A percentile compares a stretch with the other conserved stretches of the same genome.
These are phyloP conservation scores for Plasmopara halstedii DNA, from an alignment of 352 stramenopile genomes.

Conservation along the genomic window DNA sequence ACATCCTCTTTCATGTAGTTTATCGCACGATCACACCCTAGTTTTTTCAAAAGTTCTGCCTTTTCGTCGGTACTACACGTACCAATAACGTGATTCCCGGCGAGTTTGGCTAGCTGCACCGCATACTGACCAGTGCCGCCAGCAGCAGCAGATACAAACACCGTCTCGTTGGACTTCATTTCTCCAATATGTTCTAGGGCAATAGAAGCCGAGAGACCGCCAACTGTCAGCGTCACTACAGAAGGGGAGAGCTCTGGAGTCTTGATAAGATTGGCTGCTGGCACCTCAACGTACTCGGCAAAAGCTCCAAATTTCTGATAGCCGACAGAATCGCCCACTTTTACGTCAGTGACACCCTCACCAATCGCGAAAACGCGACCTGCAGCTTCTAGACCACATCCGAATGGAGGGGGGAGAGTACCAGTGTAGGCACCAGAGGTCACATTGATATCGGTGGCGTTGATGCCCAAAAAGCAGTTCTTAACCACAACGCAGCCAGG, in stretches of 20 bases:
- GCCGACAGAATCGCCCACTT: no score
- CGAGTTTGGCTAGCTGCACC: no score
- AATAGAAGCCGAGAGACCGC: slow-evolving; percentile 35
- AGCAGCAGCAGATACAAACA: no score
- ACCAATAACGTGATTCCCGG: slow-evolving; percentile 66
- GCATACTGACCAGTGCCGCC: slow-evolving; percentile 77
- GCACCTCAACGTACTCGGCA: slow-evolving; percentile 40
- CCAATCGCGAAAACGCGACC: slow-evolving; percentile 33
- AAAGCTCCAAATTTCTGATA: slow-evolving; percentile 50
- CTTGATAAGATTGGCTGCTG: slow-evolving; percentile 16
- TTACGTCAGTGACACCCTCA: no score
- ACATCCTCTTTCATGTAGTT: slow-evolving; percentile 81
- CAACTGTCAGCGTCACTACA: slow-evolving; percentile 31
- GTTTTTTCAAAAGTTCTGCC: no score
- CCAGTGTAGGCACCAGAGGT: slow-evolving; percentile 38
- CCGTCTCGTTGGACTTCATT: no score
- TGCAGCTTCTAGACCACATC: slow-evolving; percentile 36
- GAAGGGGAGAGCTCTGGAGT: slow-evolving; percentile 13
- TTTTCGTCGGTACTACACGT: slow-evolving; percentile 69
- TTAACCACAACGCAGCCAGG: slow-evolving; percentile 29
- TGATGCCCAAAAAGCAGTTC: no score
- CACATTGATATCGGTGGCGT: no score
- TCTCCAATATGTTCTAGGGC: slow-evolving; percentile 40
- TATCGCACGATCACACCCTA: slow-evolving; percentile 70
- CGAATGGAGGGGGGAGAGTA: no score